Evolutionary conservation across 2,329 filamentous ascomycete species (phyloP).

Genomic region (Fonsecaea pugnacius): DNA sequence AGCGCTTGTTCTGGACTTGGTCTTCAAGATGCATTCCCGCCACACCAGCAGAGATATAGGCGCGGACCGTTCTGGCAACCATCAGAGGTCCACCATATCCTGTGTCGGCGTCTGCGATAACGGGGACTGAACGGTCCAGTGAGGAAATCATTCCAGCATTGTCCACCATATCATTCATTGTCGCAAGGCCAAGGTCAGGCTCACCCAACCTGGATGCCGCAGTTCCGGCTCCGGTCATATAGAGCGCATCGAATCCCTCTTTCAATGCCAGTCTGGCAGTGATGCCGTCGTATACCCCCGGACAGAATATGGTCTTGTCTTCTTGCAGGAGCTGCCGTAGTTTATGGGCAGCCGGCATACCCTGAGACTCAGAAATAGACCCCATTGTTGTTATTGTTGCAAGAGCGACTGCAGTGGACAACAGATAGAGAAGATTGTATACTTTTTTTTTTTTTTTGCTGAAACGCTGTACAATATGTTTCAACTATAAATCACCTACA

Average conservation of each 20-base stretch:
- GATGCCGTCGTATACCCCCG: conserved; percentile 69
- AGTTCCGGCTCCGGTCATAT: conserved; percentile 65
- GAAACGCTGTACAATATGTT: not conserved
- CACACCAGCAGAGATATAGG: conserved; percentile 58
- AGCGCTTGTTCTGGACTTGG: conserved; percentile 46
- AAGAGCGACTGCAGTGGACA: too few species aligned
- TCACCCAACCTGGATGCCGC: conserved; percentile 54
- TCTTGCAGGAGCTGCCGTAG: not conserved
- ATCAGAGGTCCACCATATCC: conserved; percentile 57
- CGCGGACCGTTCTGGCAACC: conserved; percentile 55
- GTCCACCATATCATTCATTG: conserved; percentile 58
- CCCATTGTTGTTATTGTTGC: not conserved
- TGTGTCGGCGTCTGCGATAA: conserved; percentile 60
- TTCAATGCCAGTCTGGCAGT: conserved; percentile 63
- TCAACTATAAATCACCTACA: not conserved
- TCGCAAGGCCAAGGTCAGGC: conserved; percentile 57
- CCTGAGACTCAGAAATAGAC: not conserved
- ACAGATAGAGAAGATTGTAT: too few species aligned
- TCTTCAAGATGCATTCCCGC: conserved; percentile 64
- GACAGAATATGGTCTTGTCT: conserved; percentile 38
- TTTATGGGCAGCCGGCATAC: not conserved
- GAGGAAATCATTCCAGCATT: conserved; percentile 60
- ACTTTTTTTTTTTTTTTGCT: not conserved
- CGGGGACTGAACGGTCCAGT: conserved; percentile 53
- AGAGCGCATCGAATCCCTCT: conserved; percentile 66